These are phyloP conservation scores for Aspergillus fructus DNA, from an alignment of 2,329 filamentous ascomycete species.

Conservation along the genomic window DNA sequence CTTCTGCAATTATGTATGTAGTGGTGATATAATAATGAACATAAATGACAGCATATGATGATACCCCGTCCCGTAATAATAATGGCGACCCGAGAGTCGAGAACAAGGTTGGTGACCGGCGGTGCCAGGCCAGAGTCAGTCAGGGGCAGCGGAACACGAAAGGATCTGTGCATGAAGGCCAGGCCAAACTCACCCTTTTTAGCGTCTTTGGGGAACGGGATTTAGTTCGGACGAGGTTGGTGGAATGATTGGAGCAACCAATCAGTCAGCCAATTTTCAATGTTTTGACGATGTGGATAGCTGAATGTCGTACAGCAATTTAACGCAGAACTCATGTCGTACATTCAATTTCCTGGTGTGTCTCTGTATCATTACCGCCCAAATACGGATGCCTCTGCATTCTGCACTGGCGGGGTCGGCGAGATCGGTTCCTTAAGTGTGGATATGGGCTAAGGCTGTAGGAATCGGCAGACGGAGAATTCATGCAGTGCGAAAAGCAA, in stretches of 20 bases:
- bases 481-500: neutral
- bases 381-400: too few relatives aligned
- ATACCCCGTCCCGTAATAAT: neutral
- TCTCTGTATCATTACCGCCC: neutral
- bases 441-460: neutral
- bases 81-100: neutral
- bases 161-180: neutral
- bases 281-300: neutral
- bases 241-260: neutral
- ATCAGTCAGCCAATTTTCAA: neutral
- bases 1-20: neutral
- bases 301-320: conserved; percentile 6
- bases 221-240: neutral
- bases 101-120: neutral
- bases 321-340: neutral
- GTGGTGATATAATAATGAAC: neutral
- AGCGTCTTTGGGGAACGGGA: neutral
- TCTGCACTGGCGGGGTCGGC: neutral
- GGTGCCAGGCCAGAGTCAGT: neutral
- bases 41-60: neutral
- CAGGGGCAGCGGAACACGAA: neutral
- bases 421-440: neutral
- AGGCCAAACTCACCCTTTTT: neutral
- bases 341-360: neutral
- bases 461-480: neutral